These are phyloP conservation scores for Pichia cactophila DNA, from an alignment of 1,139 yeast genomes.

Conservation along the genomic window DNA sequence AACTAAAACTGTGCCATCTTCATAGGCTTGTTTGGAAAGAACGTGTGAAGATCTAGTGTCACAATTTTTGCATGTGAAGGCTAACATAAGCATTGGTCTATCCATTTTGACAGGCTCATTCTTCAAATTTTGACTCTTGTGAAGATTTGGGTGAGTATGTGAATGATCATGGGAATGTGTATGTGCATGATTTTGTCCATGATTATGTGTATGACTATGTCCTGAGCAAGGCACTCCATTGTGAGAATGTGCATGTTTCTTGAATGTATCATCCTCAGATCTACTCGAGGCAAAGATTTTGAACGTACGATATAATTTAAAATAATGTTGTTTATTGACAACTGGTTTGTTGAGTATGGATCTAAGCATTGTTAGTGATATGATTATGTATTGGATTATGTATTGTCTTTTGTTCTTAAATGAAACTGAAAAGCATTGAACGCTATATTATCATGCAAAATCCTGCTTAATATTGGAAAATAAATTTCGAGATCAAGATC, in stretches of 20 bases:
- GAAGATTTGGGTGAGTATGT: not conserved
- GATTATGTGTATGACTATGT: slow-evolving; percentile 2
- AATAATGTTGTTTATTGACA: not conserved
- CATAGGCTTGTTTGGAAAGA: slow-evolving; percentile 86
- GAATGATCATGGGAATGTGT: slow-evolving; percentile 8
- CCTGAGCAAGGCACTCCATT: slow-evolving; percentile 7
- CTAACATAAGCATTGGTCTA: slow-evolving; percentile 74
- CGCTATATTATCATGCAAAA: too few species aligned
- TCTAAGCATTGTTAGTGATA: not conserved
- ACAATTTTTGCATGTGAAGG: slow-evolving; percentile 90
- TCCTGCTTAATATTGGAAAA: too few species aligned
- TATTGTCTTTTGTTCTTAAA: too few species aligned
- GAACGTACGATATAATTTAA: not conserved
- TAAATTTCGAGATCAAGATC: too few species aligned
- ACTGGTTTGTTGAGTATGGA: too few species aligned
- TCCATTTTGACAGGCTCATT: slow-evolving; percentile 35
- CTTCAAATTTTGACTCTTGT: not conserved
- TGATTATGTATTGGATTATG: too few species aligned
- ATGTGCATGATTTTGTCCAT: slow-evolving; percentile 1
- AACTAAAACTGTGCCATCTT: slow-evolving; percentile 76
- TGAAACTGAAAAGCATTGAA: too few species aligned
- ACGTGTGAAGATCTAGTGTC: slow-evolving; percentile 76
- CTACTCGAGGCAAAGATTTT: not conserved
- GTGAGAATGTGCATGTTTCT: slow-evolving; percentile 6
- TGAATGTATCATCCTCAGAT: not conserved